Evolutionary conservation across 2,329 filamentous ascomycete genomes (phyloP), one percentile per base, ranked within the genome.

Genomic region (Truncatella angustata): DNA sequence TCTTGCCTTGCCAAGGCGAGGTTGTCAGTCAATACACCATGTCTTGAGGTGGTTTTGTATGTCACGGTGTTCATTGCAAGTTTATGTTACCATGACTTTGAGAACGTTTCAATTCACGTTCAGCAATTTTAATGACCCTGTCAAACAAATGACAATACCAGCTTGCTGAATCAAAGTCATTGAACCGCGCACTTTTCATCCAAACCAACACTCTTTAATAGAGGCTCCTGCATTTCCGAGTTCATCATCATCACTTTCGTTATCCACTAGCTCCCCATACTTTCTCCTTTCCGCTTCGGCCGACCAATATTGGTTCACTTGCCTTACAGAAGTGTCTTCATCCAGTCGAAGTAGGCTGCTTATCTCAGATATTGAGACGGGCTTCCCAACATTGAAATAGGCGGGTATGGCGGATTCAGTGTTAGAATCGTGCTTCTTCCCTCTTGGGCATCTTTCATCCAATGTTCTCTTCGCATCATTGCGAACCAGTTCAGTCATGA

Each of bases 401-500:
- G 9, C 4, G 11, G 37, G 16, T 2, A 40, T 11, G 20, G 37
- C 2, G 3, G 50, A 49, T 4, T 26, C 18, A 26, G 45, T 45
- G 21, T 12, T 49, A 14, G 46, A 49, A 18, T 50, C 46, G 45
- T 53, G 46, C 21, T 20, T 32, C 23, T 18, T 36, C 1, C 51
- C 35, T 23, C 36, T 44, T 1, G 46, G 46, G 3, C 30, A 21
- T 16, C 35, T 20, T 39, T 49, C 51, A 16, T 49, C 37, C 14
- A 53, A 23, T 11, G 32, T 49, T 28, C 46, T 45, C 9, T 45
- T 53, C 6, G 46, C 39, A 5, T 50, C 46, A n/a, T 49, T 50
- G 11, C 46, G 37, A 4, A 53, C 46, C 10, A 20, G 36, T 11
- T 30, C 39, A 3, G 40, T 45, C 16, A 53, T 49, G 12, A 32